Evolutionary conservation across 139 green algal genomes (phyloP).

Genomic region (Tetradesmus lagerheimii): DNA sequence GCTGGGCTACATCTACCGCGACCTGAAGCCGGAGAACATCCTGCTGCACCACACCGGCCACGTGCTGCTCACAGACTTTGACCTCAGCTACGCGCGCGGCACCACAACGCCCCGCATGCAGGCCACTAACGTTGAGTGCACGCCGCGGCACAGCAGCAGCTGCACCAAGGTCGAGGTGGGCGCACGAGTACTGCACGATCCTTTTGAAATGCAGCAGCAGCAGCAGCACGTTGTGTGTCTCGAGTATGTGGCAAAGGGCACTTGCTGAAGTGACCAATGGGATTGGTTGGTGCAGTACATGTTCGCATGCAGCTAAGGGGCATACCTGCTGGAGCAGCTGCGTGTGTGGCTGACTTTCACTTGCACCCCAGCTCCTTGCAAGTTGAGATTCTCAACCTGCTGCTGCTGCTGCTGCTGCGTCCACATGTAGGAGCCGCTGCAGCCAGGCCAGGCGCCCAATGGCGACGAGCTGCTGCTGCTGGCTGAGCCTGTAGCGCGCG

Average conservation of each 20-base stretch:
- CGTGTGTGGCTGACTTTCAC: no score
- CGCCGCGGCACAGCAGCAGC: background rate
- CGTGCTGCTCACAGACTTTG: conserved; percentile 98
- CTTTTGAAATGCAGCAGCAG: no score
- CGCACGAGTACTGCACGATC: no score
- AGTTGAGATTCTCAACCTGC: no score
- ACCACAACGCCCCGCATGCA: conserved; percentile 63
- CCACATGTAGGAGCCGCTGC: background rate
- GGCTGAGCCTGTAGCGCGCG: conserved; percentile 85
- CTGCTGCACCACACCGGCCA: conserved; percentile 92
- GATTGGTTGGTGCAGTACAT: no score
- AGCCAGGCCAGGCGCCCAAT: conserved; percentile 23
- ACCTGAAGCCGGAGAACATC: conserved; percentile 99
- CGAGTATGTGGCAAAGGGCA: no score
- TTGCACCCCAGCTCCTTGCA: no score
- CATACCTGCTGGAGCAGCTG: no score
- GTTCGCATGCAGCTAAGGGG: no score
- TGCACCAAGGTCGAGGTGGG: conserved; percentile 41
- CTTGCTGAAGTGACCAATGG: no score
- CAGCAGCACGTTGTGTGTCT: no score
- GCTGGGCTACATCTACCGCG: conserved; percentile 95
- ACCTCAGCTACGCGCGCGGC: conserved; percentile 88
- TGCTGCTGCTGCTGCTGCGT: no score
- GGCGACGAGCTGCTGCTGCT: conserved; percentile 66
- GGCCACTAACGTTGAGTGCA: background rate